Evolutionary conservation across 1,284 basidiomycete species (phyloP), one percentile per base, ranked within the genome.

Genomic region (Cronartium quercuum): DNA sequence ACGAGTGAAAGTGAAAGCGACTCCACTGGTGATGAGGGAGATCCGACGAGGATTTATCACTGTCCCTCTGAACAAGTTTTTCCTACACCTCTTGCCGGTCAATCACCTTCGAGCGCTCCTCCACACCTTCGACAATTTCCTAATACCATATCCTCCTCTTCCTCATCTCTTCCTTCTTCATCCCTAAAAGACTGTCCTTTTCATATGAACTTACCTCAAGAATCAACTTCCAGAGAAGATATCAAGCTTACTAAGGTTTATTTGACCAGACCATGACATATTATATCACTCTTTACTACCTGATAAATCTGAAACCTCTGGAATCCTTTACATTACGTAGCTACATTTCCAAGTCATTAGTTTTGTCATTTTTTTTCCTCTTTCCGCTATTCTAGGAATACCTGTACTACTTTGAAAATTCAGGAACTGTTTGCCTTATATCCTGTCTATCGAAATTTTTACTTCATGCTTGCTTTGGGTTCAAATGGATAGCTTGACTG

Each of bases 1-100:
- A 70, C 44, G 51, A 60, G 21, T 60, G 38, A 42, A 58, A 61
- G 61, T 21, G n/a, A 44, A 58, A 69, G 24, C 40, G 47, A 51
- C 3, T 5, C 3, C 21, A 13, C 15, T 18, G 47, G 21, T 4
- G 47, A 51, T 18, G 47, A 51, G 3, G 21, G 21, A 51, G 47
- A 12, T 51, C 3, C 10, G 2, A 51, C 15, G 12, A 4, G 10
- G 47, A 51, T 13, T 3, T 4, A 13, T 3, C 15, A 13, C 21
- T 51, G 5, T 18, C 5, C 3, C 15, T 3, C 3, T 51, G 15
- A 5, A 51, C 21, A 5, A 51, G 21, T 21, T 4, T 13, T 13
- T 18, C 10, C 12, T 13, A 51, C 3, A 4, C 21, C 47, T 51
- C 47, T 18, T 5, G 10, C 21, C 15, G 21, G 21, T 21, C 47